Conservation (phyloP, 2,329 filamentous ascomycete genomes). For the Hymenoscyphus fraxineus region DNA sequence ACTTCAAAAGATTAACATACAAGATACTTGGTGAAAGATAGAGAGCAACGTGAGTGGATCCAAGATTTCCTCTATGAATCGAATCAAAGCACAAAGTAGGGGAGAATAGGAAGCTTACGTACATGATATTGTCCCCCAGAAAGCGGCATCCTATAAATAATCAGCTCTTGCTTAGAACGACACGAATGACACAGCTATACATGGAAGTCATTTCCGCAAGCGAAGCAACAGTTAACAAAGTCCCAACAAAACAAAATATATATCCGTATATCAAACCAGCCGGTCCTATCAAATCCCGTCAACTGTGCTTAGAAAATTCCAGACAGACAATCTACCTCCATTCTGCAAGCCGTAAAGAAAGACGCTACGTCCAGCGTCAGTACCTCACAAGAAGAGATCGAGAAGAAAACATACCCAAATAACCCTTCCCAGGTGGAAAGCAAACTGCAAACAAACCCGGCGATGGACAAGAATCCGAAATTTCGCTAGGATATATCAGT, state of each 20-base stretch:
- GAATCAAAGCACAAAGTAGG: too few relatives aligned
- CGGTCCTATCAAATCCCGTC: slow-evolving; percentile 13
- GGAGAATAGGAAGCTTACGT: too few relatives aligned
- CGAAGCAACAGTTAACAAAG: slow-evolving; percentile 17
- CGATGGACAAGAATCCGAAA: slow-evolving; percentile 23
- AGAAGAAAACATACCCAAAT: slow-evolving; percentile 13
- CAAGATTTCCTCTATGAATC: too few relatives aligned
- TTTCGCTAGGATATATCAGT: slow-evolving; percentile 16
- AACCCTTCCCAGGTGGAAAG: slow-evolving; percentile 24
- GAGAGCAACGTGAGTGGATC: too few relatives aligned
- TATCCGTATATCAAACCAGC: slow-evolving; percentile 23
- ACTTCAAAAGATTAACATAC: too few relatives aligned
- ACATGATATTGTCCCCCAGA: slow-evolving; percentile 4
- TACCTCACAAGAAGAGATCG: not conserved
- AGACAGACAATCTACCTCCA: slow-evolving; percentile 6
- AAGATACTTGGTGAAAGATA: too few relatives aligned
- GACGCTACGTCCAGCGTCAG: slow-evolving; percentile 8
- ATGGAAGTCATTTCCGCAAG: slow-evolving; percentile 27
- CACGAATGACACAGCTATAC: slow-evolving; percentile 9
- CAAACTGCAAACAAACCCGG: slow-evolving; percentile 21
- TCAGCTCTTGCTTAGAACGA: not conserved
- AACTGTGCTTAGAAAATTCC: not conserved
- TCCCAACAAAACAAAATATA: slow-evolving; percentile 19
- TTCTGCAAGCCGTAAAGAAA: slow-evolving; percentile 24
- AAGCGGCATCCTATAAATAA: slow-evolving; percentile 1